Conservation (phyloP, 2,329 filamentous ascomycete species). For the Pseudodiploospora longispora region DNA sequence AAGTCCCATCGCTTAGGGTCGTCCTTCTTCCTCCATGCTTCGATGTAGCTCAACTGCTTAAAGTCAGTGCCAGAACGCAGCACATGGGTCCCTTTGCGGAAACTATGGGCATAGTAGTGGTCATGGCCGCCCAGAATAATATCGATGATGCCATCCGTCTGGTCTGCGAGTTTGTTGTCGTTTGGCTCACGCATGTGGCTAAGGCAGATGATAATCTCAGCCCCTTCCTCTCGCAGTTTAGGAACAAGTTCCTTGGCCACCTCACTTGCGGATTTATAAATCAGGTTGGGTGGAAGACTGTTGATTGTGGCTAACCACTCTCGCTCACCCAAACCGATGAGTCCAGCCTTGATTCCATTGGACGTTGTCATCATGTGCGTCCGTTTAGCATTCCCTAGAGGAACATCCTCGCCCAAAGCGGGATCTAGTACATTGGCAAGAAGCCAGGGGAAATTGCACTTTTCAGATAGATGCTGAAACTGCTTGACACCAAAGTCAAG, state of each 20-base stretch:
- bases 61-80: slow-evolving; percentile 87
- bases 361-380: slow-evolving; percentile 71
- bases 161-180: slow-evolving; percentile 74
- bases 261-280: slow-evolving; percentile 70
- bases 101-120: slow-evolving; percentile 73
- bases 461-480: slow-evolving; percentile 61
- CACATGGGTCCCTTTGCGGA: slow-evolving; percentile 74
- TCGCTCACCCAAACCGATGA: slow-evolving; percentile 78
- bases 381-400: slow-evolving; percentile 67
- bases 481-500: slow-evolving; percentile 85
- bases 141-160: slow-evolving; percentile 67
- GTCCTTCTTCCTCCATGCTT: slow-evolving; percentile 53
- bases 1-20: slow-evolving; percentile 60
- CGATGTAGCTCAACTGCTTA: slow-evolving; percentile 84
- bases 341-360: slow-evolving; percentile 77
- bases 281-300: slow-evolving; percentile 68
- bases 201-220: slow-evolving; percentile 73
- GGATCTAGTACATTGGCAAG: slow-evolving; percentile 83
- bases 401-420: slow-evolving; percentile 63
- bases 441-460: slow-evolving; percentile 84
- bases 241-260: slow-evolving; percentile 72
- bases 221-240: slow-evolving; percentile 63
- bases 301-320: slow-evolving; percentile 92
- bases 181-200: slow-evolving; percentile 86
- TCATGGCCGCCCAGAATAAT: slow-evolving; percentile 85